Base-by-base conservation (phyloP, 306 rosid genomes). In the Quillaja saponaria region DNA sequence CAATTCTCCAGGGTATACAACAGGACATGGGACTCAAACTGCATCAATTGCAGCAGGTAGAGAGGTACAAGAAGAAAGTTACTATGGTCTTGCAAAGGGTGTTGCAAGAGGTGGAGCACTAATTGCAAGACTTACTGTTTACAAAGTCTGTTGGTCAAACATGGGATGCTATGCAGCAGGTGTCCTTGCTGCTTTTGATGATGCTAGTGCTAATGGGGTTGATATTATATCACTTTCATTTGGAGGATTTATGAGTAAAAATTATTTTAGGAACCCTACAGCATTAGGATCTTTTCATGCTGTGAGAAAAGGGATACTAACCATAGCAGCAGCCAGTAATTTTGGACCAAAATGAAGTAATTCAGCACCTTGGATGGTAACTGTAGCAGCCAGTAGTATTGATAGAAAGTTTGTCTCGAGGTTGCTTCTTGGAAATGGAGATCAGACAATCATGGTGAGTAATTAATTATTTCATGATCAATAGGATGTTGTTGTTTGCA, bases 261-360 rank as follows among this genome's bases (percentile, higher is more conserved):
- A 3, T 8, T 63, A 55, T 38, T 20, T 34, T 0, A 1, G 28
- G 3, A 71, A 77, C 21, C 58, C 74, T 6, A 8, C 39, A 0
- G 49, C 75, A 7, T 47, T 61, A 3, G 74, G 78, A 39, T 63
- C 74, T 5, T 71, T 66, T 48, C 78, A 77, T 16, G 67, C 81
- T 16, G 13, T 62, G 52, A 77, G 28, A 19, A 52, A 37, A 5
- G 82, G 75, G 17, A 61, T 77, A 19, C 41, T 66, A 34, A 71
- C 78, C 28, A 55, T 62, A 13, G 31, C 54, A 13, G 44, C 75
- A 2, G 74, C 78, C 0, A 63, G 68, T 11, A 77, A 77, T 50
- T 18, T 0, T 10, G 82, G 78, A 55, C 82, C 71, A 3, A 1
- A 8, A 0, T 6, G 47, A 8, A 0, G 11, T 8, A 66, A 50